These are phyloP conservation scores for Blastobotrys indianensis DNA, from an alignment of 1,139 yeast species.

Conservation along the genomic window DNA sequence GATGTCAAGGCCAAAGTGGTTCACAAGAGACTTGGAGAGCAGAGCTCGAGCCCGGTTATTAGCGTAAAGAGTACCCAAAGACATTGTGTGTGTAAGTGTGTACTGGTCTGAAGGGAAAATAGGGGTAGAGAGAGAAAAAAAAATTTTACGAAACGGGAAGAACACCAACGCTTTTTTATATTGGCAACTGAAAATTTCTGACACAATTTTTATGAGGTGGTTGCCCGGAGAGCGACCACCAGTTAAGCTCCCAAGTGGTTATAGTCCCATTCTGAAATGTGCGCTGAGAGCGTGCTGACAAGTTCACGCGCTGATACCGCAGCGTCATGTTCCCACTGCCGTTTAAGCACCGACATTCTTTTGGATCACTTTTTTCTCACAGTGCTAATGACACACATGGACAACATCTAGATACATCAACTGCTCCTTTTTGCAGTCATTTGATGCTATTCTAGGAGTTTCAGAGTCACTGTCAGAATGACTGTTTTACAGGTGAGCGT, in stretches of 20 bases:
- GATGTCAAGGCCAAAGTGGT: conserved; percentile 67
- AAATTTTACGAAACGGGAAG: conserved; percentile 5
- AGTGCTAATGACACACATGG: no score
- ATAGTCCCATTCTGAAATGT: background rate
- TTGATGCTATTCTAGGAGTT: no score
- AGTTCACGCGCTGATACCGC: background rate
- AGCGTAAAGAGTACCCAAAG: conserved; percentile 33
- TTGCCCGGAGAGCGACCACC: no score
- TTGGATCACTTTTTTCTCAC: no score
- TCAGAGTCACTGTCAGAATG: no score
- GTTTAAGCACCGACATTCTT: background rate
- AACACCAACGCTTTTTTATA: background rate
- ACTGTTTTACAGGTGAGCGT: no score
- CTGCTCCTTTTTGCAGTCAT: no score
- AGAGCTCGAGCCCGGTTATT: conserved; percentile 29
- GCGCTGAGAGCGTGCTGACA: background rate
- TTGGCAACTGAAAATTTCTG: background rate
- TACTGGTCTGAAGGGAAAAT: no score
- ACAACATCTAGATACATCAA: no score
- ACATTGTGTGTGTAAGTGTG: conserved; percentile 25
- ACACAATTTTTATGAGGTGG: no score
- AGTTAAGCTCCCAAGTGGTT: no score
- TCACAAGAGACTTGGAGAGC: conserved; percentile 59
- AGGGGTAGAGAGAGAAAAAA: background rate
- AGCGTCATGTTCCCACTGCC: background rate